These are phyloP conservation scores for Colletotrichum sp. DNA, from an alignment of 2,329 filamentous ascomycete genomes.

Conservation along the genomic window DNA sequence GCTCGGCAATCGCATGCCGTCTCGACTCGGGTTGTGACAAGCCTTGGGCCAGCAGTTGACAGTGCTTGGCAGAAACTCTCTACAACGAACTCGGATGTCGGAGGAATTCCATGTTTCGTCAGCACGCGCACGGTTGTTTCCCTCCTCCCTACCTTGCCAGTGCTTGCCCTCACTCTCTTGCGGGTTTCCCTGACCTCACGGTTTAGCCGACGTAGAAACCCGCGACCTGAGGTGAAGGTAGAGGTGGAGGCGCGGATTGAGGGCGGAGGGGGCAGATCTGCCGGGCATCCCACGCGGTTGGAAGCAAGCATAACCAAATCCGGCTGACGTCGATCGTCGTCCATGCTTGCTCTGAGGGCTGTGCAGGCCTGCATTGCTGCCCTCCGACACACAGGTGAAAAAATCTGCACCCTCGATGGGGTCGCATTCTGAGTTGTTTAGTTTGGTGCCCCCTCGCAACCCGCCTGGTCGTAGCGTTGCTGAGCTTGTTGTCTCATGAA, in stretches of 20 bases:
- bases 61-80: slow-evolving; percentile 14
- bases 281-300: not conserved
- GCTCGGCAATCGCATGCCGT: slow-evolving; percentile 7
- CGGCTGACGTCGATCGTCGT: not conserved
- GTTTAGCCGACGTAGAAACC: not conserved
- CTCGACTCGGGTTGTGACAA: slow-evolving; percentile 11
- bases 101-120: slow-evolving; percentile 12
- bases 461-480: not conserved
- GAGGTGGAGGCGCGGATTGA: not conserved
- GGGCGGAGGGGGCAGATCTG: not conserved
- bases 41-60: slow-evolving; percentile 17
- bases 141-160: not conserved
- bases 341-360: slow-evolving; percentile 9
- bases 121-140: slow-evolving; percentile 10
- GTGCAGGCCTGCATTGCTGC: not conserved
- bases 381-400: slow-evolving; percentile 14
- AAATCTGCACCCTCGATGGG: not conserved
- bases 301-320: slow-evolving; percentile 19
- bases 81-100: slow-evolving; percentile 1
- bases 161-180: not conserved
- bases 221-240: not conserved
- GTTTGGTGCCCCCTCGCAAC: not conserved
- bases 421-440: not conserved
- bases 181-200: not conserved
- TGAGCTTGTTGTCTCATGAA: slow-evolving; percentile 1